Evolutionary conservation across 352 stramenopile species (phyloP).

Genomic region (Phytophthora chlamydospora): DNA sequence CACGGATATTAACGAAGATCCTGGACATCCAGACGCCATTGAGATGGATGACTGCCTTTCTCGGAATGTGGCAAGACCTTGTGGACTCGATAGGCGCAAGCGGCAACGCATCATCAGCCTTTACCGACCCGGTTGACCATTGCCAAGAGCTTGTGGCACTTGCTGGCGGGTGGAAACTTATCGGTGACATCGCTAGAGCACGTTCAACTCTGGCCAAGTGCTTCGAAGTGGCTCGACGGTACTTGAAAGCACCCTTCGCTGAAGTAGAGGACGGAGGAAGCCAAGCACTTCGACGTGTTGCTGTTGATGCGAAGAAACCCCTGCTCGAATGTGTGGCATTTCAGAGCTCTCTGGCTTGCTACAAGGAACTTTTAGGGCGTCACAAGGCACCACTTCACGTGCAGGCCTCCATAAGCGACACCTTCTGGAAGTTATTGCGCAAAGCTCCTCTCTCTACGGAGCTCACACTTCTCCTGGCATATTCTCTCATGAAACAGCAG

Average conservation of each 20-base stretch:
- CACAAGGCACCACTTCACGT: constrained; percentile 29
- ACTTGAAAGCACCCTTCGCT: constrained; percentile 18
- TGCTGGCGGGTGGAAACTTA: constrained; percentile 24
- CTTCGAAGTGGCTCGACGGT: constrained; percentile 13
- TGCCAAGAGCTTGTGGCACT: constrained; percentile 24
- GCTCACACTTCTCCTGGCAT: constrained; percentile 16
- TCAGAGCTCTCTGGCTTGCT: constrained; percentile 23
- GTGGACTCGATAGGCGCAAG: constrained; percentile 2
- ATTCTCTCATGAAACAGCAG: constrained; percentile 27
- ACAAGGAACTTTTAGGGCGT: constrained; percentile 20
- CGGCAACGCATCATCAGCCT: neutral
- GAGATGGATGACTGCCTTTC: constrained; percentile 19
- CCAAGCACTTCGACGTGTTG: constrained; percentile 16
- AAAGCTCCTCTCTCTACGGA: constrained; percentile 33
- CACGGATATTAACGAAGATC: constrained; percentile 12
- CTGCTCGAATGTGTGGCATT: constrained; percentile 37
- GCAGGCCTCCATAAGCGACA: constrained; percentile 17
- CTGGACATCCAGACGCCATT: constrained; percentile 15
- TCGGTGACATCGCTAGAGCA: constrained; percentile 17
- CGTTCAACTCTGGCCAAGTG: constrained; percentile 17
- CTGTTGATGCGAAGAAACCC: constrained; percentile 18
- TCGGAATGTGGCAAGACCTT: constrained; percentile 15
- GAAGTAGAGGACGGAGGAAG: neutral
- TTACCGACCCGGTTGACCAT: constrained; percentile 12
- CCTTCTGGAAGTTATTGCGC: constrained; percentile 26